These are phyloP conservation scores for Stygiomarasmius scandens DNA, from an alignment of 1,284 basidiomycete species.

Conservation along the genomic window DNA sequence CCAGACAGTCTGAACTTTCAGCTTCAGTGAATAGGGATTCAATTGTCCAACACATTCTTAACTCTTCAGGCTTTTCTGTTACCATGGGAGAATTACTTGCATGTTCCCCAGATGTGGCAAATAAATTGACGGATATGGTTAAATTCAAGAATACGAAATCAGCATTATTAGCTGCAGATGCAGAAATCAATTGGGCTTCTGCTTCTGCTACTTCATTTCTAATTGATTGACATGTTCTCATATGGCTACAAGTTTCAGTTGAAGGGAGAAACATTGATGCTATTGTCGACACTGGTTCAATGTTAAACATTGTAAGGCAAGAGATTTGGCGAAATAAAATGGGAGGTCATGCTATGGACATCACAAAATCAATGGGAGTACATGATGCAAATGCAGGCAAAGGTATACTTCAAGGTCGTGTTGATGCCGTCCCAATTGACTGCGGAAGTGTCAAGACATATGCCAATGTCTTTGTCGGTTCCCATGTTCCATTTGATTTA, in stretches of 20 bases:
- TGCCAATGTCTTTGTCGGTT: conserved; percentile 13
- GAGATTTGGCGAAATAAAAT: not conserved
- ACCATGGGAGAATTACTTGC: not conserved
- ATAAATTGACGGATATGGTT: not conserved
- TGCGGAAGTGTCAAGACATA: not conserved
- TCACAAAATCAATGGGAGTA: not conserved
- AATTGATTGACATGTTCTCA: not conserved
- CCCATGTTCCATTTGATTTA: conserved; percentile 16
- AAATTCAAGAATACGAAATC: not conserved
- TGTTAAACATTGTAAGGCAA: not conserved
- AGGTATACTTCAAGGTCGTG: not conserved
- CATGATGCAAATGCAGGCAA: not conserved
- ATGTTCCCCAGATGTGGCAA: not conserved
- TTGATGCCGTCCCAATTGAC: not conserved
- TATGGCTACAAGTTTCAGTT: not conserved
- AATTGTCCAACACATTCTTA: too few relatives aligned
- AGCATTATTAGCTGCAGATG: not conserved
- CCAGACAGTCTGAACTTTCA: too few relatives aligned
- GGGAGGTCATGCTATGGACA: not conserved
- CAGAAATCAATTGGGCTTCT: not conserved
- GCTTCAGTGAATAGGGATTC: too few relatives aligned
- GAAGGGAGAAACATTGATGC: not conserved
- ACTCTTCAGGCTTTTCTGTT: not conserved
- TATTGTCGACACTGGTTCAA: not conserved
- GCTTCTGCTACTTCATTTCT: not conserved